Conservation (phyloP, 306 rosid genomes). For the Luffa aegyptiaca region DNA sequence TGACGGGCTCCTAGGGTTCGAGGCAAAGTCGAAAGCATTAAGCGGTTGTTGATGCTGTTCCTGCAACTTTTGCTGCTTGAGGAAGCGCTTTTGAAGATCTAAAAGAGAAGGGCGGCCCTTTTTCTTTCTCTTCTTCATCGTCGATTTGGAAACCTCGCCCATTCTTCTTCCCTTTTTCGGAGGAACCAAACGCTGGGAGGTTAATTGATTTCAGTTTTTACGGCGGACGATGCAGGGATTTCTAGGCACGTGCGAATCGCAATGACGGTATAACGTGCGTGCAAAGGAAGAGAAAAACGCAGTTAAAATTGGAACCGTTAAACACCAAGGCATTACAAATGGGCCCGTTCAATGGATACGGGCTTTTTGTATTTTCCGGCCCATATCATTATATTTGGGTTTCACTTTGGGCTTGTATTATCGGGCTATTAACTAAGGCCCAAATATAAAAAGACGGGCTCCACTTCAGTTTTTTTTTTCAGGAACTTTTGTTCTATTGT, state of each 20-base stretch:
- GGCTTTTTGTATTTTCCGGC: neutral
- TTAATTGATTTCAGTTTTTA: neutral
- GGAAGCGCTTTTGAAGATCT: conserved; percentile 87
- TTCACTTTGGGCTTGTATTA: neutral
- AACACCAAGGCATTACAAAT: neutral
- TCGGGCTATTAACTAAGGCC: neutral
- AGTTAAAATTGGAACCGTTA: neutral
- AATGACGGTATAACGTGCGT: neutral
- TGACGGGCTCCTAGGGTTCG: conserved; percentile 22
- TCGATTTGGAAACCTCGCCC: conserved; percentile 61
- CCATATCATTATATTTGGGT: neutral
- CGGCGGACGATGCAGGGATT: neutral
- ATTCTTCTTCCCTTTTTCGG: conserved; percentile 39
- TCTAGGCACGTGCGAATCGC: conserved; percentile 9
- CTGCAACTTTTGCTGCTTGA: conserved; percentile 40
- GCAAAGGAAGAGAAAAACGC: neutral
- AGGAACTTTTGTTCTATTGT: too few species aligned
- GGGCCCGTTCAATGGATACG: neutral
- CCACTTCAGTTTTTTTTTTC: neutral
- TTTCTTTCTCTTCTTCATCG: conserved; percentile 73
- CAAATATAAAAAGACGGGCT: neutral
- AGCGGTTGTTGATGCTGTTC: conserved; percentile 18
- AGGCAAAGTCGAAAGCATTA: conserved; percentile 20
- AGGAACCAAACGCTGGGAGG: conserved; percentile 24
- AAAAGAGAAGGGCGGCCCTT: conserved; percentile 96